Evolutionary conservation across 495 filamentous ascomycete genomes (phyloP).

Genomic region (Aspergillus avenaceus): DNA sequence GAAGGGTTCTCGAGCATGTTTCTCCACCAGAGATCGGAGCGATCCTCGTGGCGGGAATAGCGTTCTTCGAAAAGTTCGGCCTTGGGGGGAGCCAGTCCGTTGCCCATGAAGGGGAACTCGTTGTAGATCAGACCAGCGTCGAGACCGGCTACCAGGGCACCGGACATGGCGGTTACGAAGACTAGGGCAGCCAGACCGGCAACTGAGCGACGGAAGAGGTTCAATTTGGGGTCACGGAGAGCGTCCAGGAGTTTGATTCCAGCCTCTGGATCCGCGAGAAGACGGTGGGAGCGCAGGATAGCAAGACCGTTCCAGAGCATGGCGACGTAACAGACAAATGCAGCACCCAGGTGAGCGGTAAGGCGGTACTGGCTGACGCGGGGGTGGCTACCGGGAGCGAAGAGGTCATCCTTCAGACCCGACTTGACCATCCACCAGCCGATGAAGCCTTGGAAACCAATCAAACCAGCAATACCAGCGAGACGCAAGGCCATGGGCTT

Average conservation of each 20-base stretch:
- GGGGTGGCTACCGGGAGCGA: conserved; percentile 83
- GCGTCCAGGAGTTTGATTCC: conserved; percentile 51
- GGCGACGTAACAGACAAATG: conserved; percentile 84
- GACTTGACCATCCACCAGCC: conserved; percentile 99
- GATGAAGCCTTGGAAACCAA: conserved; percentile 92
- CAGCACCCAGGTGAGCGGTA: conserved; percentile 81
- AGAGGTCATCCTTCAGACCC: conserved; percentile 89
- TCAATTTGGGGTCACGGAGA: conserved; percentile 62
- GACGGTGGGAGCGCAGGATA: conserved; percentile 68
- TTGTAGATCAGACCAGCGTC: conserved; percentile 98
- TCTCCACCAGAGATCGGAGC: conserved; percentile 84
- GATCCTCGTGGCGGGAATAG: conserved; percentile 75
- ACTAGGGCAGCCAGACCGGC: conserved; percentile 70
- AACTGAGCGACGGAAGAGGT: conserved; percentile 68
- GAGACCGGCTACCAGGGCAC: conserved; percentile 87
- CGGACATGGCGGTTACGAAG: conserved; percentile 87
- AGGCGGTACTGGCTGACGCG: conserved; percentile 92
- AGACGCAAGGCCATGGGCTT: conserved; percentile 70
- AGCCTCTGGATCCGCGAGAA: conserved; percentile 58
- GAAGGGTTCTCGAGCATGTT: conserved; percentile 97
- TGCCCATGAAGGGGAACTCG: conserved; percentile 94
- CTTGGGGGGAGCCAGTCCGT: conserved; percentile 71
- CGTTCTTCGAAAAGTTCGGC: conserved; percentile 78
- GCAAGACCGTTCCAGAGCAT: conserved; percentile 92
- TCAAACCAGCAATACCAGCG: conserved; percentile 78